These are phyloP conservation scores for Cucumis hystrix DNA, from an alignment of 306 rosid genomes.

Conservation along the genomic window DNA sequence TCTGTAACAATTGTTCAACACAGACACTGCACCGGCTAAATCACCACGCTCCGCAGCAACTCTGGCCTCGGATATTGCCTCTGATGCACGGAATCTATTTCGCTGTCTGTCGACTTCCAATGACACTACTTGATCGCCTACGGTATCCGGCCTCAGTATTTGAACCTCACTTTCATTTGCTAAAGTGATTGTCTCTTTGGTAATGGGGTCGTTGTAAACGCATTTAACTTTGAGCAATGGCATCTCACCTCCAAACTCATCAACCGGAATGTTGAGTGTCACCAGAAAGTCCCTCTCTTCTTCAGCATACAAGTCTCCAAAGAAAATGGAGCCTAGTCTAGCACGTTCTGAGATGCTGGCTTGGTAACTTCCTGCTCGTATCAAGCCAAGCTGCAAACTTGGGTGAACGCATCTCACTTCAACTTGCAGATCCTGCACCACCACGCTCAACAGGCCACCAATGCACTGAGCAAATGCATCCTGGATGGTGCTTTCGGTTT, in stretches of 20 bases:
- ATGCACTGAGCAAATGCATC: conserved; percentile 98
- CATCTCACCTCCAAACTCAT: conserved; percentile 34
- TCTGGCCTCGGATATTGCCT: conserved; percentile 74
- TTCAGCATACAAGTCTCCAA: conserved; percentile 86
- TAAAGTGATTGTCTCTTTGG: conserved; percentile 45
- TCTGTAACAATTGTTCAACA: conserved; percentile 40
- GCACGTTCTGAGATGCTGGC: conserved; percentile 32
- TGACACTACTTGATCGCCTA: conserved; percentile 34
- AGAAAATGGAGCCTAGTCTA: conserved; percentile 48
- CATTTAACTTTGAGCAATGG: conserved; percentile 45
- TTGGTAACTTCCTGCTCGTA: conserved; percentile 72
- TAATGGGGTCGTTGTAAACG: conserved; percentile 45
- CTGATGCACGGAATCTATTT: conserved; percentile 53
- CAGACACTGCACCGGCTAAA: conserved; percentile 54
- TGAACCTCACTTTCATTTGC: conserved; percentile 40
- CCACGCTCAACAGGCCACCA: conserved; percentile 91
- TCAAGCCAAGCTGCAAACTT: conserved; percentile 34
- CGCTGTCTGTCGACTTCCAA: conserved; percentile 76
- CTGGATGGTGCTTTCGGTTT: conserved; percentile 75
- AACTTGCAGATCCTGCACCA: conserved; percentile 66
- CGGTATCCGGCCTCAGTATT: conserved; percentile 53
- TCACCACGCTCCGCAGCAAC: conserved; percentile 59
- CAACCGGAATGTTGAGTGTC: conserved; percentile 61
- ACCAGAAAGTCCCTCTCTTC: conserved; percentile 83
- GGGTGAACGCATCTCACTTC: conserved; percentile 49